A percentile compares a stretch with the other conserved stretches of the same genome.
phyloP scores from a whole-genome alignment of 1,139 yeast species.

The Candida tropicalis region DNA sequence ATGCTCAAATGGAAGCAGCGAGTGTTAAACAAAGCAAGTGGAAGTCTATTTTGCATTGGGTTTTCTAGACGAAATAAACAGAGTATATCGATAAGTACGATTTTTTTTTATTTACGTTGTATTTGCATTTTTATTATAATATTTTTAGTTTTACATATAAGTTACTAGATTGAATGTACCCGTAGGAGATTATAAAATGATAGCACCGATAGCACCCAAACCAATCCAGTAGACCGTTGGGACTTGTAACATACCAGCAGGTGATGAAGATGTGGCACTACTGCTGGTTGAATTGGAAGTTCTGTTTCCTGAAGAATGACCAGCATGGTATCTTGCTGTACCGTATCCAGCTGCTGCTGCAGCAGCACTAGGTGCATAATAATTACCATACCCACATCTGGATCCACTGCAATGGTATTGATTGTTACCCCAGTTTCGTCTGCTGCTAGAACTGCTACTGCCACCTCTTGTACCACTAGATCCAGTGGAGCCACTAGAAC shows the following conservation, averaged over 20 bases:
- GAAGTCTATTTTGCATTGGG: slow-evolving; percentile 6
- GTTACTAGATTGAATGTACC: too few relatives aligned
- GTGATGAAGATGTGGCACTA: slow-evolving; percentile 1
- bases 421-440: neutral
- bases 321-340: slow-evolving; percentile 14
- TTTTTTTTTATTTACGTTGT: neutral
- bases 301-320: neutral
- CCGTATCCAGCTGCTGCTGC: slow-evolving; percentile 14
- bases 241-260: slow-evolving; percentile 8
- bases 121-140: neutral
- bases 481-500: neutral
- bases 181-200: neutral
- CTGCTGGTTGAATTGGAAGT: neutral
- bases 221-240: neutral
- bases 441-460: neutral
- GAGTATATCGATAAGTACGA: neutral
- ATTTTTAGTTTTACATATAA: too few relatives aligned
- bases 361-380: slow-evolving; percentile 16
- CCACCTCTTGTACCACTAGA: neutral
- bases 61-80: slow-evolving; percentile 1
- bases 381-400: slow-evolving; percentile 15
- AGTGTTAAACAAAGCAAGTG: slow-evolving; percentile 3
- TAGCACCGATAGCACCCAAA: neutral
- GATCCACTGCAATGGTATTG: slow-evolving; percentile 9
- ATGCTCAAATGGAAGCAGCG: slow-evolving; percentile 26